These are phyloP conservation scores for Pythium pyrilobum DNA, from an alignment of 352 stramenopile species.

Conservation along the genomic window DNA sequence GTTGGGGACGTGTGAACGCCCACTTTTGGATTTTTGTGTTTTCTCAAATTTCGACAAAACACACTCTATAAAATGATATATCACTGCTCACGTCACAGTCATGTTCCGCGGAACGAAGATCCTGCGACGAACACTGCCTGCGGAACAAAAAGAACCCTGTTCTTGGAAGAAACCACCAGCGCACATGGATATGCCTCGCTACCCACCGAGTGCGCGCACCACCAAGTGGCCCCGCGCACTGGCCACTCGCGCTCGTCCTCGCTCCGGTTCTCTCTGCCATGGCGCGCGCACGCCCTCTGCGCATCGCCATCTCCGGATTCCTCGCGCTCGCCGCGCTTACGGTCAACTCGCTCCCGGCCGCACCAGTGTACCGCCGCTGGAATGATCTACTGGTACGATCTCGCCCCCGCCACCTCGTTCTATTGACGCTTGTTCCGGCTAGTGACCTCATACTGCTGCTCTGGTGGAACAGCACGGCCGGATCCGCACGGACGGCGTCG, in stretches of 20 bases:
- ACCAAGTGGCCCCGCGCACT: too few species aligned
- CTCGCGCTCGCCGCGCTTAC: background rate
- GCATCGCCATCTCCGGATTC: too few species aligned
- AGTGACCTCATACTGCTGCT: too few species aligned
- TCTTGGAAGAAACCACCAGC: background rate
- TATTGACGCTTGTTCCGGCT: background rate
- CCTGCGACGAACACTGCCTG: background rate
- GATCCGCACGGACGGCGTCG: constrained; percentile 18
- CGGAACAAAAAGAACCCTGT: background rate
- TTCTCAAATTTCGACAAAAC: background rate
- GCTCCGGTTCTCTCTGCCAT: background rate
- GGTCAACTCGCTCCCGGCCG: too few species aligned
- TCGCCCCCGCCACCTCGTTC: background rate
- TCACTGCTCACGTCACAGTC: background rate
- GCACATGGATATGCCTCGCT: too few species aligned
- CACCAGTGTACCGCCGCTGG: background rate
- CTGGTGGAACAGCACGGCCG: constrained; percentile 20
- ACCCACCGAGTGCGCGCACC: too few species aligned
- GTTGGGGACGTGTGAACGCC: background rate
- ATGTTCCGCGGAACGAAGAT: background rate
- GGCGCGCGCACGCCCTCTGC: background rate
- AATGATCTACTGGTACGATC: constrained; percentile 9
- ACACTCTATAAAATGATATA: background rate
- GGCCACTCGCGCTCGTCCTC: too few species aligned
- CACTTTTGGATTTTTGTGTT: too few species aligned